Base-by-base conservation (phyloP, 192 early-diverging fungal genomes). In the Rhizophagus clarus region DNA sequence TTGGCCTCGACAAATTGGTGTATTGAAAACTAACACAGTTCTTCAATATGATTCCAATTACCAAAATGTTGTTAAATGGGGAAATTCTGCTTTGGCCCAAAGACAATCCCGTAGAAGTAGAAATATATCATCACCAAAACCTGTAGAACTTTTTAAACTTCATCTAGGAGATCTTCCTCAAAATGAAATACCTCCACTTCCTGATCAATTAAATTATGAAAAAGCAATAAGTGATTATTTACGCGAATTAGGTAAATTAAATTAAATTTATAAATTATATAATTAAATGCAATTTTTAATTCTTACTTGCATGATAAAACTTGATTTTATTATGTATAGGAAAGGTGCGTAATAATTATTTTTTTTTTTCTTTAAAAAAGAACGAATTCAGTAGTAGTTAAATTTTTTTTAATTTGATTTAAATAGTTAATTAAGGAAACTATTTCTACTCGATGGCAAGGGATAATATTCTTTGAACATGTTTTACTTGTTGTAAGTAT, bases 151-250 rank as follows among this genome's bases (percentile, higher is more conserved):
- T 3, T 75, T 75, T 34, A 75, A 75, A 75, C 20, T 75, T 4
- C 34, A 61, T 67, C 80, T 89, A 8, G 86, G 85, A 37, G 85
- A 88, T 26, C 81, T 84, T 29, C 80, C 84, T 49, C 74, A 87
- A n/a, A 73, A 79, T 26, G 83, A 88, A 26, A 67, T 79, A 31
- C 80, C 82, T 24, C 72, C 80, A 0, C 60, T 89, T 3, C 86
- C 86, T 34, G 86, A 84, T 47, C 81, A 83, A 28, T 81, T 89
- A 14, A 84, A 84, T 26, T 83, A 86, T 45, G 78, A 85, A 4
- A 84, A 88, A 32, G 84, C 85, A 22, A 89, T 89, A 40, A 83
- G 85, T 12, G 87, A 89, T 74, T 89, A 88, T 62, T 81, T 89
- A 1, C 82, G 85, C 26, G 47, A 51, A 37, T 37, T 37, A 37